These are phyloP conservation scores for Clitoria ternatea DNA, from an alignment of 306 rosid genomes.

Conservation along the genomic window DNA sequence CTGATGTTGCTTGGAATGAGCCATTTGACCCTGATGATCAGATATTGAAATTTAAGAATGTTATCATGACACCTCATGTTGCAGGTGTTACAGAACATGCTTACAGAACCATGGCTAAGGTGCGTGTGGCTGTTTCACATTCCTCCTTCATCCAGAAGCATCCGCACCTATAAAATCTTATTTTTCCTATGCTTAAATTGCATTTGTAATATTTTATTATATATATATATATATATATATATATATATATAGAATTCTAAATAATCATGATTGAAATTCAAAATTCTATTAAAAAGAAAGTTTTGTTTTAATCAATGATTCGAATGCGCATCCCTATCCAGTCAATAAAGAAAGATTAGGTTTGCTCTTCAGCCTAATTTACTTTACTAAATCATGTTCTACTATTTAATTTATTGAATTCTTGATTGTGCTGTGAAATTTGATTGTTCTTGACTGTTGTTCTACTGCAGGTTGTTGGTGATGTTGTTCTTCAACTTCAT, in stretches of 20 bases:
- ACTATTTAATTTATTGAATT: not conserved
- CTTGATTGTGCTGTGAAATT: not conserved
- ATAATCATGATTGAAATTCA: too few relatives aligned
- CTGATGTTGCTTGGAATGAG: slow-evolving; percentile 90
- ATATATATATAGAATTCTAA: too few relatives aligned
- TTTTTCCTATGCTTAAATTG: not conserved
- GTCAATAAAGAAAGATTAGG: not conserved
- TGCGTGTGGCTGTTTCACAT: slow-evolving; percentile 31
- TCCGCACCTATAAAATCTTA: not conserved
- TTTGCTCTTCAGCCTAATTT: not conserved
- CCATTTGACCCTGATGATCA: slow-evolving; percentile 76
- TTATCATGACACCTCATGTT: slow-evolving; percentile 79
- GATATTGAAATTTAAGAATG: slow-evolving; percentile 65
- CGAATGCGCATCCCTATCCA: not conserved
- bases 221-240: too few relatives aligned
- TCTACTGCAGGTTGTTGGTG: slow-evolving; percentile 62
- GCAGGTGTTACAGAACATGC: slow-evolving; percentile 84
- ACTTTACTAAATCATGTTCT: not conserved
- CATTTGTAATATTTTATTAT: too few relatives aligned
- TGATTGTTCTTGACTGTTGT: slow-evolving; percentile 17
- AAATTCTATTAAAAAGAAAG: too few relatives aligned
- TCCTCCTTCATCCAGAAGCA: not conserved
- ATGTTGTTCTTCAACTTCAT: slow-evolving; percentile 72
- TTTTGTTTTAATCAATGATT: not conserved
- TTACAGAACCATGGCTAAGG: slow-evolving; percentile 87